Percentiles rank a stretch among this genome's conserved stretches.
Conservation (phyloP, 768 basidiomycete species). For the Mycena belliarum region DNA sequence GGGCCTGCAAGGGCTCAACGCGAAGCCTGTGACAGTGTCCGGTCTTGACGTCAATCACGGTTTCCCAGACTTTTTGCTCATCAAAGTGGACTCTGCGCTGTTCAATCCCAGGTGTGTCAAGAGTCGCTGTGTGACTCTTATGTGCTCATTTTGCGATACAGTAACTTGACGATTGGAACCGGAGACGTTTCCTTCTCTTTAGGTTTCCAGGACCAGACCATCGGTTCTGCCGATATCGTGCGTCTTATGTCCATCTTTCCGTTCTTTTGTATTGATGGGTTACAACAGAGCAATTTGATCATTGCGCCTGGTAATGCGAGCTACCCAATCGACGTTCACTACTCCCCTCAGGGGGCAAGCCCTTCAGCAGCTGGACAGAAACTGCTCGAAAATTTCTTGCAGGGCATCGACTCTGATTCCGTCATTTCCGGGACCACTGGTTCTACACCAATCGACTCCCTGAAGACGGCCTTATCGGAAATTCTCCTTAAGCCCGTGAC, state of each 20-base stretch:
- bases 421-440: slow-evolving; percentile 54
- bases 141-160: slow-evolving; percentile 8
- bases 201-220: slow-evolving; percentile 53
- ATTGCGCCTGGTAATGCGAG: slow-evolving; percentile 58
- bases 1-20: slow-evolving; percentile 64
- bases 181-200: slow-evolving; percentile 66
- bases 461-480: slow-evolving; percentile 60
- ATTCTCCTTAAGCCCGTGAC: slow-evolving; percentile 61
- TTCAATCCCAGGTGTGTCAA: slow-evolving; percentile 62
- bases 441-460: slow-evolving; percentile 61
- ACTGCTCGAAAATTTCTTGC: slow-evolving; percentile 69
- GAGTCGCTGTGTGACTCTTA: slow-evolving; percentile 14
- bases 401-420: slow-evolving; percentile 57
- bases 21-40: slow-evolving; percentile 55
- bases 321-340: slow-evolving; percentile 67
- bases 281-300: slow-evolving; percentile 48
- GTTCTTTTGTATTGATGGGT: slow-evolving; percentile 3
- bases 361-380: slow-evolving; percentile 53
- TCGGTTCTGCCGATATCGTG: slow-evolving; percentile 63
- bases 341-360: slow-evolving; percentile 51
- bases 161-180: slow-evolving; percentile 52
- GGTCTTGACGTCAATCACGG: slow-evolving; percentile 70
- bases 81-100: slow-evolving; percentile 59
- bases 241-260: slow-evolving; percentile 17
- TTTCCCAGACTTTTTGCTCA: slow-evolving; percentile 64